phyloP scores from a whole-genome alignment of 2,329 filamentous ascomycete genomes.

The Coniochaeta hoffmannii region DNA sequence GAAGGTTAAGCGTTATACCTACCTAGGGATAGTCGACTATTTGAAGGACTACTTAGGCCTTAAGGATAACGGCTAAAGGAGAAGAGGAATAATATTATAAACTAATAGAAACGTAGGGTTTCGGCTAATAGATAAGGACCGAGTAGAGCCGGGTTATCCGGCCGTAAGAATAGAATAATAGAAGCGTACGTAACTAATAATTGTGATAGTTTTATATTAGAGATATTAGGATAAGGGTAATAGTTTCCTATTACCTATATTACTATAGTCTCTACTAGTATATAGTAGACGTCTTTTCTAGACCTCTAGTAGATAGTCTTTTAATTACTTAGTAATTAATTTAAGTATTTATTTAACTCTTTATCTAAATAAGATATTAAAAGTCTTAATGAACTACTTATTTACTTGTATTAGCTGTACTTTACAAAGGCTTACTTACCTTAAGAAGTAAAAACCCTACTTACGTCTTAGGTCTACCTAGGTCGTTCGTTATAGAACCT shows the following conservation, averaged over 20 bases:
- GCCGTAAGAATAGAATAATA: background rate
- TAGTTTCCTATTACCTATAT: no score
- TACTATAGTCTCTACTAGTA: background rate
- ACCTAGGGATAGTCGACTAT: no score
- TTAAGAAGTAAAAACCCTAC: no score
- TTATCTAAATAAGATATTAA: background rate
- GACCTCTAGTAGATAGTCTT: background rate
- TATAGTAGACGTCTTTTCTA: background rate
- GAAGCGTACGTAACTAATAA: background rate
- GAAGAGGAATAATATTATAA: background rate
- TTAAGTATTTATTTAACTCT: background rate
- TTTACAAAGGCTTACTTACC: no score
- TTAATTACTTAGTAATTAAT: background rate
- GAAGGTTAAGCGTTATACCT: no score
- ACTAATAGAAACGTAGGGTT: background rate
- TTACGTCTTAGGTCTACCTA: no score
- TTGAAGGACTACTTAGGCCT: background rate
- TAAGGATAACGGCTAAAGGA: background rate
- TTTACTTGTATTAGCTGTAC: no score
- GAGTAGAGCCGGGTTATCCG: no score
- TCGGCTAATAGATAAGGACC: background rate
- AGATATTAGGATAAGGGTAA: background rate
- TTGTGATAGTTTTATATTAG: background rate
- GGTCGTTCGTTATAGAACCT: no score
- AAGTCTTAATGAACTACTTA: no score